Evolutionary conservation across 805 yeast species (phyloP).

Genomic region (Wickerhamomyces subpelliculosus): DNA sequence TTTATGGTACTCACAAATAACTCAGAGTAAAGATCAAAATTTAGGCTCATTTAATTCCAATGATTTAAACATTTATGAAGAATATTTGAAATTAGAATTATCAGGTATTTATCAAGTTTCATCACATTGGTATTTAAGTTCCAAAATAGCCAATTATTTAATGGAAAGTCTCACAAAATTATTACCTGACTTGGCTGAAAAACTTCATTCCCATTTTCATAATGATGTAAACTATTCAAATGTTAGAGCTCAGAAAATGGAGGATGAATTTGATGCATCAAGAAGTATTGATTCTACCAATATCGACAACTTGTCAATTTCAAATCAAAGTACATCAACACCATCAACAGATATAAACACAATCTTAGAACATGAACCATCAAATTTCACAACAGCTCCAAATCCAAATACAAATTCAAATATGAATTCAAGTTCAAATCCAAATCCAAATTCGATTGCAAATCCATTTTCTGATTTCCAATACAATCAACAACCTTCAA

Average conservation of each 20-base stretch:
- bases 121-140: constrained; percentile 43
- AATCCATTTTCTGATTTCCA: no score
- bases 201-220: constrained; percentile 28
- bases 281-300: not conserved
- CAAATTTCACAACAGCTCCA: not conserved
- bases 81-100: constrained; percentile 42
- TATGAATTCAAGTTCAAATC: not conserved
- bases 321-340: not conserved
- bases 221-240: constrained; percentile 3
- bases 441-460: no score
- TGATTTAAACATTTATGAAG: constrained; percentile 38
- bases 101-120: constrained; percentile 44
- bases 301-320: not conserved
- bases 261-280: not conserved
- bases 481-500: not conserved
- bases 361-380: not conserved
- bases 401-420: not conserved
- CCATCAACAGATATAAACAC: not conserved
- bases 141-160: constrained; percentile 39
- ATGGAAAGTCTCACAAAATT: constrained; percentile 37
- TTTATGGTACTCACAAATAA: constrained; percentile 41
- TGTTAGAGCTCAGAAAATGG: not conserved
- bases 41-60: constrained; percentile 17
- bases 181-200: constrained; percentile 33
- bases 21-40: constrained; percentile 9